Evolutionary conservation across 2,329 filamentous ascomycete genomes (phyloP).

Genomic region (Fusarium caatingaense): DNA sequence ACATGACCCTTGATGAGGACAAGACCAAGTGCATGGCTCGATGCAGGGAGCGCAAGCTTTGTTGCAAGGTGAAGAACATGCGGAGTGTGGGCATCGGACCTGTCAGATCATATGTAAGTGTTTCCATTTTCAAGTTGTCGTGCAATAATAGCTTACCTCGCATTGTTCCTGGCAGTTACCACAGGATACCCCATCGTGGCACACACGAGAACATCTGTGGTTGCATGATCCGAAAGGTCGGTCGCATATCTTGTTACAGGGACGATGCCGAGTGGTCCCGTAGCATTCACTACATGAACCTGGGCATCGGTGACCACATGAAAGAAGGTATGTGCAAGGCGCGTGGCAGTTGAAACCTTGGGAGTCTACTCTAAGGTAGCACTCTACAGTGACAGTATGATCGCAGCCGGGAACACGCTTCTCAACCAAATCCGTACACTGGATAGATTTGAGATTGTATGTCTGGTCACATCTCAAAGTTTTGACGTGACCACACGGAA

Average conservation of each 20-base stretch:
- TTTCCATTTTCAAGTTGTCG: no score
- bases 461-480: not conserved
- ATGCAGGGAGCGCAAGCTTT: slow-evolving; percentile 71
- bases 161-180: slow-evolving; percentile 69
- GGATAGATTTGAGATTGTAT: not conserved
- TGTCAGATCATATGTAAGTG: not conserved
- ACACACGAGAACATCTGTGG: slow-evolving; percentile 61
- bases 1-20: slow-evolving; percentile 63
- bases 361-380: no score
- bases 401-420: not conserved
- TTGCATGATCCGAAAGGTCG: slow-evolving; percentile 64
- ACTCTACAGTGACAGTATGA: slow-evolving; percentile 9
- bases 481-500: slow-evolving; percentile 37
- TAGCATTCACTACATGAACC: slow-evolving; percentile 12
- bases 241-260: slow-evolving; percentile 55
- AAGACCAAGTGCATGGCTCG: slow-evolving; percentile 62
- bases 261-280: slow-evolving; percentile 54
- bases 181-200: slow-evolving; percentile 28
- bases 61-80: slow-evolving; percentile 63
- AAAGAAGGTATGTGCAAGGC: slow-evolving; percentile 47
- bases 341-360: no score
- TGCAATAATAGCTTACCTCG: slow-evolving; percentile 44
- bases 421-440: not conserved
- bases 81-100: slow-evolving; percentile 66
- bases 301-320: slow-evolving; percentile 54